A percentile compares a stretch with the other conserved stretches of the same genome.
phyloP scores from a whole-genome alignment of 2,329 filamentous ascomycete genomes.

The Rutstroemia sydowiana region DNA sequence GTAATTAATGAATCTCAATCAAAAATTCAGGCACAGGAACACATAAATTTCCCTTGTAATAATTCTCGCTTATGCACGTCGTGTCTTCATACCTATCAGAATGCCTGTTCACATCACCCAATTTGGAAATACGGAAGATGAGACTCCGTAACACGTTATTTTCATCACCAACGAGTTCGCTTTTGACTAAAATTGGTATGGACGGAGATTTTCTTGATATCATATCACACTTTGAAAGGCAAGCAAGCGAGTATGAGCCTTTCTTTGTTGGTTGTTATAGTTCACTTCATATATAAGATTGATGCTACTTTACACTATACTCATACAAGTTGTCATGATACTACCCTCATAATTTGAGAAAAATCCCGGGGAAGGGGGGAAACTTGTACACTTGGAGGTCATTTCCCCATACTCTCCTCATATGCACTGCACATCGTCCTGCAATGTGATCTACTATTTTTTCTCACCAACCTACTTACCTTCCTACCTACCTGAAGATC shows the following conservation, averaged over 20 bases:
- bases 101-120: not conserved
- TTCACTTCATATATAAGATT: no score
- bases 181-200: not conserved
- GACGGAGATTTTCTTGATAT: no score
- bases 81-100: conserved; percentile 4
- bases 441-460: conserved; percentile 4
- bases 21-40: not conserved
- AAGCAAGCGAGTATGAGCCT: no score
- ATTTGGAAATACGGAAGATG: not conserved
- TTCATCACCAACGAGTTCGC: not conserved
- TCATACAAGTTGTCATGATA: not conserved
- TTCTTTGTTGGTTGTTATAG: no score
- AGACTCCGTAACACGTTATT: conserved; percentile 6
- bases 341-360: not conserved
- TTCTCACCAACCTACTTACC: not conserved
- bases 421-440: conserved; percentile 6
- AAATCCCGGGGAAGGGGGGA: not conserved
- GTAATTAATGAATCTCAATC: not conserved
- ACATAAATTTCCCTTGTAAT: not conserved
- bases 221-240: no score
- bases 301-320: no score
- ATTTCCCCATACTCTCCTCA: conserved; percentile 8
- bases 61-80: conserved; percentile 9
- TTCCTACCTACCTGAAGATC: no score
- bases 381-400: not conserved